phyloP scores from a whole-genome alignment of 2,329 filamentous ascomycete species.

The Beauveria sp. region DNA sequence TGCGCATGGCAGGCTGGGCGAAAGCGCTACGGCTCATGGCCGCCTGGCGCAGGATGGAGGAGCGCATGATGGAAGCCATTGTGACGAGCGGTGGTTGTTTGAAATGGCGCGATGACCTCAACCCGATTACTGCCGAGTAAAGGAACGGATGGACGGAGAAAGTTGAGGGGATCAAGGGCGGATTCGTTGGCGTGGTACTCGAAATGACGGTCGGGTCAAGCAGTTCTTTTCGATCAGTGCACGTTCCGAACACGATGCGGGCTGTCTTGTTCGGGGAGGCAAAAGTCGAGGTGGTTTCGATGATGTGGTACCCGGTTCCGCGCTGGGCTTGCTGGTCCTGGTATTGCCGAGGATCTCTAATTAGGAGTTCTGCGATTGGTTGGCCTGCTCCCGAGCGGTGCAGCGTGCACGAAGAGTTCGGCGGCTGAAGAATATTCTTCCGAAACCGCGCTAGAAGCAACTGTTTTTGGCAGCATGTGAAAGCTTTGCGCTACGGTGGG shows the following conservation, averaged over 20 bases:
- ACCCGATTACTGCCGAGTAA: conserved; percentile 9
- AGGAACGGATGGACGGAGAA: not conserved
- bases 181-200: not conserved
- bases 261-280: conserved; percentile 8
- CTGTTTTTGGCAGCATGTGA: conserved; percentile 16
- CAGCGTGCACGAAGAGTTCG: conserved; percentile 18
- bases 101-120: conserved; percentile 7
- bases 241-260: not conserved
- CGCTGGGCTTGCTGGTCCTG: conserved; percentile 3
- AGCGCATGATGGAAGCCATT: conserved; percentile 52
- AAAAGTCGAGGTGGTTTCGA: conserved; percentile 12
- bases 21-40: conserved; percentile 31
- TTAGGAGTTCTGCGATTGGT: conserved; percentile 38
- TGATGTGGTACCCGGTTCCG: not conserved
- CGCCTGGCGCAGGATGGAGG: conserved; percentile 47
- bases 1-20: conserved; percentile 28
- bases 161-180: not conserved
- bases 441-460: not conserved
- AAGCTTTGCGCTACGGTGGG: conserved; percentile 16
- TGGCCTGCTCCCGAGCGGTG: conserved; percentile 17
- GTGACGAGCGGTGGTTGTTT: conserved; percentile 14
- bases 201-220: not conserved
- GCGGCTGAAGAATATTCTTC: conserved; percentile 23
- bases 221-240: not conserved
- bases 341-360: conserved; percentile 46